Percentiles rank a stretch among this genome's conserved stretches.
Evolutionary conservation across 2,329 filamentous ascomycete genomes (phyloP).

Genomic region (Phialocephala sp.): DNA sequence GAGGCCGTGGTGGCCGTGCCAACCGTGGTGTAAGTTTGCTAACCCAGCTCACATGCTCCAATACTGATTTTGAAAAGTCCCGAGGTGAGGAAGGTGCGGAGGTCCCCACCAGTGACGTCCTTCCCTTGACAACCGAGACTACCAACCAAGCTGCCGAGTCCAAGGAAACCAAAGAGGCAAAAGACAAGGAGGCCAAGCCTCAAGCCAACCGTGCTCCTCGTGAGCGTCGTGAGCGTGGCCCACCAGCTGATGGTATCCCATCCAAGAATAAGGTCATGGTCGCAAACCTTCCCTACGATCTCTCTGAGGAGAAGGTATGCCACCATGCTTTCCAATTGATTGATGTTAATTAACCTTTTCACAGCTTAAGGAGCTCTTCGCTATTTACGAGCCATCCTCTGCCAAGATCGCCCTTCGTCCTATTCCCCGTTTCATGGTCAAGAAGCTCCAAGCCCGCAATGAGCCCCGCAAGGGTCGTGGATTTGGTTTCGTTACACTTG

Average conservation of each 20-base stretch:
- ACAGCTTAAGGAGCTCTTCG: constrained; percentile 97
- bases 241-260: constrained; percentile 94
- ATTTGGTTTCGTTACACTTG: constrained; percentile 96
- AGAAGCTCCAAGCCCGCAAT: constrained; percentile 98
- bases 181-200: constrained; percentile 44
- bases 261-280: constrained; percentile 99
- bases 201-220: constrained; percentile 55
- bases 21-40: constrained; percentile 67
- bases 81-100: constrained; percentile 49
- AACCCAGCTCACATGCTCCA: constrained; percentile 21
- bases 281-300: constrained; percentile 97
- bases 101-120: constrained; percentile 56
- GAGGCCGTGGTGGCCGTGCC: constrained; percentile 66
- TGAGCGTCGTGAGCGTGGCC: constrained; percentile 82
- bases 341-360: constrained; percentile 24
- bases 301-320: constrained; percentile 93
- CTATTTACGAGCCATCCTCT: constrained; percentile 86
- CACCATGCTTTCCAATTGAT: constrained; percentile 17
- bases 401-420: constrained; percentile 99
- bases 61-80: constrained; percentile 35
- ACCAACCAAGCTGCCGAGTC: constrained; percentile 60
- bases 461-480: constrained; percentile 99
- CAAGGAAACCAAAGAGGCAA: constrained; percentile 52
- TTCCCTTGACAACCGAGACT: constrained; percentile 66
- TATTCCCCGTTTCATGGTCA: constrained; percentile 99